A percentile compares a stretch with the other conserved stretches of the same genome.
phyloP scores from a whole-genome alignment of 2,329 filamentous ascomycete genomes.

The Waltergamsia citrina region DNA sequence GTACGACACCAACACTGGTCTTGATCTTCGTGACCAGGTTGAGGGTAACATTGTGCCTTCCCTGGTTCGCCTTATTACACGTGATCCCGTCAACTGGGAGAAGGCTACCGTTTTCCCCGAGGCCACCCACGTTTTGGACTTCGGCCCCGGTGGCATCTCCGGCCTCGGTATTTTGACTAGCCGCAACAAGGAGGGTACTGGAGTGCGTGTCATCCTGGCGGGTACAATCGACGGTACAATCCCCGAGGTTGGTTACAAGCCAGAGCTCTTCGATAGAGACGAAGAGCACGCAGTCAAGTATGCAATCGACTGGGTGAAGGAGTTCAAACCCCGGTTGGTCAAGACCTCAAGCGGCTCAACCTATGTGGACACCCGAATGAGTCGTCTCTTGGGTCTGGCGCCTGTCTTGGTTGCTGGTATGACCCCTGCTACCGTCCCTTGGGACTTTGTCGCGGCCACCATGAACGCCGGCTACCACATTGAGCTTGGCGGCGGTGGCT shows the following conservation, averaged over 20 bases:
- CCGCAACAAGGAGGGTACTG: slow-evolving; percentile 97
- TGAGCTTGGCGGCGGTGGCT: slow-evolving; percentile 82
- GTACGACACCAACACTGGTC: slow-evolving; percentile 81
- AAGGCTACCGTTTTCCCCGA: slow-evolving; percentile 82
- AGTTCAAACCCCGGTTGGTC: slow-evolving; percentile 85
- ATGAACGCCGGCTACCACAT: slow-evolving; percentile 96
- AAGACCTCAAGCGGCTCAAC: slow-evolving; percentile 84
- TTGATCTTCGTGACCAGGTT: slow-evolving; percentile 65
- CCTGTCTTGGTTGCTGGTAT: slow-evolving; percentile 89
- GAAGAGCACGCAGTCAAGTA: slow-evolving; percentile 92
- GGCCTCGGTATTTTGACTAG: slow-evolving; percentile 93
- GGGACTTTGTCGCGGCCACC: slow-evolving; percentile 85
- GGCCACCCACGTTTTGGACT: slow-evolving; percentile 92
- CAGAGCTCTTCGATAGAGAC: slow-evolving; percentile 93
- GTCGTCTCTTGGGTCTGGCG: slow-evolving; percentile 71
- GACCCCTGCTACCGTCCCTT: slow-evolving; percentile 82
- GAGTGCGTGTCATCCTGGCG: slow-evolving; percentile 90
- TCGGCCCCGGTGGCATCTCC: slow-evolving; percentile 93
- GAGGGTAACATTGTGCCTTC: slow-evolving; percentile 75
- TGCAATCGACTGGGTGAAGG: slow-evolving; percentile 95
- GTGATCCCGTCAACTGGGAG: slow-evolving; percentile 93
- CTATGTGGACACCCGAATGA: slow-evolving; percentile 96
- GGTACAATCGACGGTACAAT: slow-evolving; percentile 89
- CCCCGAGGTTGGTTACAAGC: slow-evolving; percentile 91
- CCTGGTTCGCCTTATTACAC: slow-evolving; percentile 86